Evolutionary conservation across 805 yeast genomes (phyloP).

Genomic region (Kazachstania kunashirensis): DNA sequence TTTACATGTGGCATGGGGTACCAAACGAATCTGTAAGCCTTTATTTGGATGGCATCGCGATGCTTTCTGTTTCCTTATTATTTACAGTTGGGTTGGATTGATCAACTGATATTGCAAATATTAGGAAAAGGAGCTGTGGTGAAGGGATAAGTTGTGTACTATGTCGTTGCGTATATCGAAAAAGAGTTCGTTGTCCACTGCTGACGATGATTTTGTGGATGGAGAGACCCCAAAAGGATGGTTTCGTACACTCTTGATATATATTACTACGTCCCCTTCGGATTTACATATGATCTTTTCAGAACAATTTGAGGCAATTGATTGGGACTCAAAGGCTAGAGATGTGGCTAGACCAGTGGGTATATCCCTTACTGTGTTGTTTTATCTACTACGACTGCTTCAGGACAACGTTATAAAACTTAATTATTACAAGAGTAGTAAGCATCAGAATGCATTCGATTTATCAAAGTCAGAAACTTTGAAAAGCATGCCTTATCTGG

Average conservation of each 20-base stretch:
- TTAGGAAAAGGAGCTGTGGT: no score
- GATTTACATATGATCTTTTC: slow-evolving; percentile 17
- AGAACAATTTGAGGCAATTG: slow-evolving; percentile 20
- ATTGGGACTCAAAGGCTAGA: slow-evolving; percentile 25
- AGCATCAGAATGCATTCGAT: slow-evolving; percentile 21
- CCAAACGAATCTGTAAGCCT: no score
- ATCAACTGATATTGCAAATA: no score
- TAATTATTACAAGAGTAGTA: slow-evolving; percentile 13
- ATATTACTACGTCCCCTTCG: slow-evolving; percentile 7
- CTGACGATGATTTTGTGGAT: slow-evolving; percentile 4
- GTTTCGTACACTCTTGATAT: slow-evolving; percentile 5
- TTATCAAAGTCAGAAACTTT: slow-evolving; percentile 21
- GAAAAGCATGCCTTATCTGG: slow-evolving; percentile 13
- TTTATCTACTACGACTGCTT: slow-evolving; percentile 18
- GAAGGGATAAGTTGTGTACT: no score
- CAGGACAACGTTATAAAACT: slow-evolving; percentile 26
- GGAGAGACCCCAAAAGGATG: slow-evolving; percentile 2
- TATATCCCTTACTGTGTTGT: slow-evolving; percentile 11
- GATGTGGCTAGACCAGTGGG: slow-evolving; percentile 24
- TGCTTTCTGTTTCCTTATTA: no score
- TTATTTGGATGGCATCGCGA: no score
- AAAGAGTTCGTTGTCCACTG: not conserved
- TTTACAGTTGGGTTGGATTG: no score
- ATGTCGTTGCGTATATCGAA: slow-evolving; percentile 3
- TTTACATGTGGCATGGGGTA: no score